phyloP scores from a whole-genome alignment of 371 early-diverging fungal genomes.

The Mycotypha africana region DNA sequence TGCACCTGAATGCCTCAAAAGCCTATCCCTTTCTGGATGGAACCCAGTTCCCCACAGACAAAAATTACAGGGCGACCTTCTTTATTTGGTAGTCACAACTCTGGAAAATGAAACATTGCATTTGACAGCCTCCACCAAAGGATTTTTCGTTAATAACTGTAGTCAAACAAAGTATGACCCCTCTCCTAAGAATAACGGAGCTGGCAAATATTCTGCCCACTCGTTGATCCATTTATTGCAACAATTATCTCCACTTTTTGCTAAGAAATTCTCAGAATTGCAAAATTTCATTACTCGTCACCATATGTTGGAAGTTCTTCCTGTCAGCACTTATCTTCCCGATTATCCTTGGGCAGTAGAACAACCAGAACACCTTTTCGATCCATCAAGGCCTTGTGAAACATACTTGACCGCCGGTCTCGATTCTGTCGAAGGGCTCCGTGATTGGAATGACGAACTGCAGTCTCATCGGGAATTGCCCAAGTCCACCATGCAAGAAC shows the following conservation, averaged over 20 bases:
- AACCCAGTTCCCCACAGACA: conserved; percentile 84
- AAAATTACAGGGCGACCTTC: conserved; percentile 74
- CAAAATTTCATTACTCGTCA: conserved; percentile 63
- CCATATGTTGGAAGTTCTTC: conserved; percentile 80
- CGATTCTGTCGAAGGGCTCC: conserved; percentile 70
- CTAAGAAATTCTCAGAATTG: conserved; percentile 56
- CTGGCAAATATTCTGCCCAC: conserved; percentile 49
- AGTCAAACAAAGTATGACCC: conserved; percentile 75
- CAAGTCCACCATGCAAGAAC: conserved; percentile 68
- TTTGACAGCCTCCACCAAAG: conserved; percentile 79
- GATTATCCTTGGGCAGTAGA: conserved; percentile 83
- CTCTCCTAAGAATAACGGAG: conserved; percentile 34
- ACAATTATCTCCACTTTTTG: conserved; percentile 69
- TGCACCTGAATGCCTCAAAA: conserved; percentile 68
- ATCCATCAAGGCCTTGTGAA: conserved; percentile 66
- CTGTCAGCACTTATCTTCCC: conserved; percentile 59
- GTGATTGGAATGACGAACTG: conserved; percentile 96
- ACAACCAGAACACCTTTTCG: conserved; percentile 49
- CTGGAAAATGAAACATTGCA: conserved; percentile 78
- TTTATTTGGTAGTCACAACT: conserved; percentile 80
- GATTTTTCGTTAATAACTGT: conserved; percentile 86
- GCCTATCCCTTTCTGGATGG: conserved; percentile 81
- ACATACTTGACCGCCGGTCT: conserved; percentile 56
- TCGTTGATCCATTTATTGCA: conserved; percentile 69
- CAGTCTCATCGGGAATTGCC: conserved; percentile 88